Percentiles rank a stretch among this genome's conserved stretches.
phyloP scores from a whole-genome alignment of 306 rosid species.

The Casuarina glauca region DNA sequence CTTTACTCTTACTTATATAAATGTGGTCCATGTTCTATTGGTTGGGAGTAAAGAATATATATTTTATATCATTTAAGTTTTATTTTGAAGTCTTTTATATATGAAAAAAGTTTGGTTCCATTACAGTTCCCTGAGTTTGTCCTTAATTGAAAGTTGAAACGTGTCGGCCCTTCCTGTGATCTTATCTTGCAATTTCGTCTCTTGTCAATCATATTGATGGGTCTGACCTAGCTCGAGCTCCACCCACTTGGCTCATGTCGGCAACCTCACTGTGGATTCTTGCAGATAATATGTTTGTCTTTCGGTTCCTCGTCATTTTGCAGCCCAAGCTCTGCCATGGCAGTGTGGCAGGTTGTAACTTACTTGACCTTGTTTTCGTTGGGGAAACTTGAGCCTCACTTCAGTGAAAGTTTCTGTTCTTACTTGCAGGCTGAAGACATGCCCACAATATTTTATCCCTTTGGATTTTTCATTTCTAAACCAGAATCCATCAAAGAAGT shows the following conservation, averaged over 20 bases:
- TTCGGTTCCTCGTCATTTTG: not conserved
- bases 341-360: not conserved
- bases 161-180: not conserved
- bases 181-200: constrained; percentile 11
- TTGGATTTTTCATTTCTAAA: too few species aligned
- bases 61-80: too few species aligned
- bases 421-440: too few species aligned
- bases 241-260: not conserved
- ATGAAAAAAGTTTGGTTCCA: too few species aligned
- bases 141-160: constrained; percentile 28
- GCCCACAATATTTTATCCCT: too few species aligned
- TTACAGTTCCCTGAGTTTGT: constrained; percentile 16
- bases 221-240: not conserved
- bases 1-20: not conserved
- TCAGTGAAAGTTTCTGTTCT: too few species aligned
- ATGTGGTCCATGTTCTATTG: not conserved
- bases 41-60: not conserved
- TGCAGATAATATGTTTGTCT: not conserved
- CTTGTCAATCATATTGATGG: constrained; percentile 7
- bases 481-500: not conserved
- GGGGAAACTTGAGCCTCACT: not conserved
- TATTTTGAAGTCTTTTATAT: too few species aligned
- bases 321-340: not conserved
- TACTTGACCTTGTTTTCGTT: not conserved
- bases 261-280: constrained; percentile 13